Percentiles rank a stretch among this genome's conserved stretches.
These are phyloP conservation scores for Boletellus deceptivus DNA, from an alignment of 1,284 basidiomycete genomes.

Conservation along the genomic window DNA sequence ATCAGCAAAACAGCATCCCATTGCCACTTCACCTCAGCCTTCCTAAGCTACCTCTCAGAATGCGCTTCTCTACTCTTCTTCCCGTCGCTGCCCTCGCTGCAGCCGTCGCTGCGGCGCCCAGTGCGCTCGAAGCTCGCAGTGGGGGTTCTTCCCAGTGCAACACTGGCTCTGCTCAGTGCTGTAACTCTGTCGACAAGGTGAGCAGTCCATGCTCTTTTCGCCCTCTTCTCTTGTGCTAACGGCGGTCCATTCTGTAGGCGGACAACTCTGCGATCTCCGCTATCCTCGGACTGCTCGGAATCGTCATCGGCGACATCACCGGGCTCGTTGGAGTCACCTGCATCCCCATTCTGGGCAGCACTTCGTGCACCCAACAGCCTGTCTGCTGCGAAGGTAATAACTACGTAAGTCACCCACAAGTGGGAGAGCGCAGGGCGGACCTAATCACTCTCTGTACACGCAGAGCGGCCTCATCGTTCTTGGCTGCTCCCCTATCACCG, in stretches of 20 bases:
- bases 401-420: constrained; percentile 1
- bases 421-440: background rate
- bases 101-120: constrained; percentile 7
- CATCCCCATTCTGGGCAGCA: background rate
- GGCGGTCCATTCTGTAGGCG: background rate
- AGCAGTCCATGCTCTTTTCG: background rate
- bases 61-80: constrained; percentile 7
- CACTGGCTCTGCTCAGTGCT: constrained; percentile 11
- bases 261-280: background rate
- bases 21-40: background rate
- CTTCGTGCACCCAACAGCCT: constrained; percentile 7
- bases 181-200: background rate
- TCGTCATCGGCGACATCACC: background rate
- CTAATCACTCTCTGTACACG: background rate
- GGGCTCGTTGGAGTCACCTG: constrained; percentile 10
- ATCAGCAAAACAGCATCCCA: background rate
- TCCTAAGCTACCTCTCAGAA: background rate
- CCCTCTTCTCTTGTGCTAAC: background rate
- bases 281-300: background rate
- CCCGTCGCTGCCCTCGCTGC: constrained; percentile 3
- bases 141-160: too few species aligned
- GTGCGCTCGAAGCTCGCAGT: background rate
- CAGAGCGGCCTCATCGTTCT: constrained; percentile 14
- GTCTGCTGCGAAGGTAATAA: constrained; percentile 13
- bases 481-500: constrained; percentile 13